Evolutionary conservation across 805 yeast genomes (phyloP).

Genomic region (Pichia heedii): DNA sequence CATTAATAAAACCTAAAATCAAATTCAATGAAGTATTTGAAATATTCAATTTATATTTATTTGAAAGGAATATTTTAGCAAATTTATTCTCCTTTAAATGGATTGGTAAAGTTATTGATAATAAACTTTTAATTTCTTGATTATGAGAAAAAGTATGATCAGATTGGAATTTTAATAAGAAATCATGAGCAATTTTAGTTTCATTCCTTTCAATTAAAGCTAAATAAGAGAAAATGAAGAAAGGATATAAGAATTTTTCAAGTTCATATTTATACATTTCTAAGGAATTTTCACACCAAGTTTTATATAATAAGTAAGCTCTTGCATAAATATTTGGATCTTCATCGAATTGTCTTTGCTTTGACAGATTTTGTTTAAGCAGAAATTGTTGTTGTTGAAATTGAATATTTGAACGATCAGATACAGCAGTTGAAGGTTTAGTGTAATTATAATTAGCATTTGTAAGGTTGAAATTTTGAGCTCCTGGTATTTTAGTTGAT

Average conservation of each 20-base stretch:
- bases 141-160: slow-evolving; percentile 76
- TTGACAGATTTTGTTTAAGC: slow-evolving; percentile 19
- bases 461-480: slow-evolving; percentile 40
- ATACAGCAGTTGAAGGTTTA: slow-evolving; percentile 27
- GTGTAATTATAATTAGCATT: slow-evolving; percentile 34
- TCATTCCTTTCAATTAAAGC: slow-evolving; percentile 64
- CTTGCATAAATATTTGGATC: slow-evolving; percentile 67
- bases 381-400: slow-evolving; percentile 23
- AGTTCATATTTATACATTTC: slow-evolving; percentile 89
- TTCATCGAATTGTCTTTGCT: slow-evolving; percentile 35
- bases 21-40: slow-evolving; percentile 81
- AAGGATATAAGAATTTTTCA: slow-evolving; percentile 75
- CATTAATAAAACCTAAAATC: slow-evolving; percentile 78
- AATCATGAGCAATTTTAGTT: slow-evolving; percentile 54
- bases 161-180: slow-evolving; percentile 62
- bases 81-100: slow-evolving; percentile 77
- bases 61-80: slow-evolving; percentile 63
- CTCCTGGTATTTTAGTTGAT: slow-evolving; percentile 49
- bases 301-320: slow-evolving; percentile 70
- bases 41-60: slow-evolving; percentile 66
- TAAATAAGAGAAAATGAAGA: slow-evolving; percentile 83
- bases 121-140: slow-evolving; percentile 61
- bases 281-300: slow-evolving; percentile 86
- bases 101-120: slow-evolving; percentile 67
- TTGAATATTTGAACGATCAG: slow-evolving; percentile 27